Conservation (phyloP, 1,139 yeast genomes). For the Chernovozyma aurita region DNA sequence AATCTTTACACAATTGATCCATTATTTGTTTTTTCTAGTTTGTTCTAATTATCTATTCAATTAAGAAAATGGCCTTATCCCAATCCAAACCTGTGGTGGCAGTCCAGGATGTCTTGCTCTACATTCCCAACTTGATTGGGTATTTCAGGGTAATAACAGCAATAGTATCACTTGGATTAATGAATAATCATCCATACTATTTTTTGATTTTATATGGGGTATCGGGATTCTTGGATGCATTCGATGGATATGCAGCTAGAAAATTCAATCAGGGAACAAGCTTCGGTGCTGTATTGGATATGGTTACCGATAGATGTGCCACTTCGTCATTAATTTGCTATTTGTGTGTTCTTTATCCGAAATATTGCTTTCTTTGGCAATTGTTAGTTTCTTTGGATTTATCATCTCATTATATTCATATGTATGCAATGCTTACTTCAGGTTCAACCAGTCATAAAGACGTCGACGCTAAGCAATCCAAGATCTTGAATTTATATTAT, state of each 20-base stretch:
- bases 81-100: conserved; percentile 17
- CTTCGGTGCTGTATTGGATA: conserved; percentile 95
- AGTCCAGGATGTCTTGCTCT: conserved; percentile 57
- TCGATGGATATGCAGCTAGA: conserved; percentile 96
- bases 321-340: conserved; percentile 87
- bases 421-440: conserved; percentile 85
- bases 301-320: conserved; percentile 98
- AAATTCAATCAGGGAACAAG: conserved; percentile 82
- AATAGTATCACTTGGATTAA: conserved; percentile 68
- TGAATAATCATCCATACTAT: conserved; percentile 78
- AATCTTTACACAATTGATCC: no score
- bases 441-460: conserved; percentile 85
- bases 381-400: conserved; percentile 79
- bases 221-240: conserved; percentile 90
- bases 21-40: no score
- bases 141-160: conserved; percentile 81
- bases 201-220: conserved; percentile 77
- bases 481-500: conserved; percentile 79
- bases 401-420: conserved; percentile 96
- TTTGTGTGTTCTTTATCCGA: conserved; percentile 76
- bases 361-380: conserved; percentile 69
- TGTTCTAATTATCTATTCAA: no score
- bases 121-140: conserved; percentile 89
- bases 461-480: conserved; percentile 66
- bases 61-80: no score